Evolutionary conservation across 83 land plant genomes (phyloP).

Genomic region (Picea mariana): DNA sequence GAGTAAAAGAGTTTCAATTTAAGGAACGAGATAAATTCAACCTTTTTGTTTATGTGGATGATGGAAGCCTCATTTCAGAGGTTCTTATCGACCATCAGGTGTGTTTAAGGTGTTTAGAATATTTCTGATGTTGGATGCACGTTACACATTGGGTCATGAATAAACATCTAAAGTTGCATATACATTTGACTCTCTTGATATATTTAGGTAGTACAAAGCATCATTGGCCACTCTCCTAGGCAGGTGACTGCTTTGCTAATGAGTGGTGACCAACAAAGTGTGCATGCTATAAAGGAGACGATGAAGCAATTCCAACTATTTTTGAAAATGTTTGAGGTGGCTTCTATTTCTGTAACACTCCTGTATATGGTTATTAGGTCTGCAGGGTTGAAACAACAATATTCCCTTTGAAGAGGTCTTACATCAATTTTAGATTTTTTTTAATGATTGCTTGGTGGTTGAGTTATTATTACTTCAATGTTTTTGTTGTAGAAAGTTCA

Average conservation of each 20-base stretch:
- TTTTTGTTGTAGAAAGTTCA: too few relatives aligned
- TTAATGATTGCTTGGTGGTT: too few relatives aligned
- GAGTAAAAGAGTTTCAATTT: constrained; percentile 83
- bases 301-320: constrained; percentile 66
- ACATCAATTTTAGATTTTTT: too few relatives aligned
- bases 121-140: background rate
- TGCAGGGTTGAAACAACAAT: too few relatives aligned
- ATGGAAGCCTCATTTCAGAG: constrained; percentile 86
- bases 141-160: background rate
- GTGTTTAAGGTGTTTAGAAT: constrained; percentile 19
- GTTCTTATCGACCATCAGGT: constrained; percentile 75
- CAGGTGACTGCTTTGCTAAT: constrained; percentile 71
- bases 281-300: constrained; percentile 45
- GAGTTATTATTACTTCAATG: too few relatives aligned
- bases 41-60: constrained; percentile 78
- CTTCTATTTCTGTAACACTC: too few relatives aligned
- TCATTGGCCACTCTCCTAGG: constrained; percentile 64
- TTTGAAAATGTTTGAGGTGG: constrained; percentile 81
- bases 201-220: constrained; percentile 63
- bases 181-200: background rate
- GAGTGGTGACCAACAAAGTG: constrained; percentile 39
- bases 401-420: too few relatives aligned
- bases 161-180: background rate
- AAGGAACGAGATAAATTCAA: constrained; percentile 53
- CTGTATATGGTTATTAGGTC: too few relatives aligned